Evolutionary conservation across 2,329 filamentous ascomycete genomes (phyloP).

Genomic region (Cordyceps fumosorosea): DNA sequence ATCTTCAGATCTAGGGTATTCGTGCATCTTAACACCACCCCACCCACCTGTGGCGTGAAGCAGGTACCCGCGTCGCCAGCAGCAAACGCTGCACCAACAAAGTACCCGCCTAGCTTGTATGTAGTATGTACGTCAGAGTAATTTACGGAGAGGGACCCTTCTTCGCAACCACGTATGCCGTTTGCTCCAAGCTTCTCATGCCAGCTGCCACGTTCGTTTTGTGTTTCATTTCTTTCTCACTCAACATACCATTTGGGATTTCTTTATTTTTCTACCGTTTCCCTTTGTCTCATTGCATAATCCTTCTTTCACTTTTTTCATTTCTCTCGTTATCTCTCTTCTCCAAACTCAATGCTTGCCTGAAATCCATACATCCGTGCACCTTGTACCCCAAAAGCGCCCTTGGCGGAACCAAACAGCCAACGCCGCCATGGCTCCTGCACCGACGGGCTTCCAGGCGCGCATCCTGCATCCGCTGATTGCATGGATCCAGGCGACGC

Average conservation of each 20-base stretch:
- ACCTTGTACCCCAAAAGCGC: neutral
- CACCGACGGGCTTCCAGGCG: slow-evolving; percentile 26
- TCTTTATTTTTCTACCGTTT: neutral
- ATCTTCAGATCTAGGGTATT: neutral
- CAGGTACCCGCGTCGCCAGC: neutral
- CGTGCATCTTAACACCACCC: neutral
- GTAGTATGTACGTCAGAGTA: neutral
- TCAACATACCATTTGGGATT: neutral
- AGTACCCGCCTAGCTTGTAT: neutral
- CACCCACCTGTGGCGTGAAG: neutral
- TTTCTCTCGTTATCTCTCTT: neutral
- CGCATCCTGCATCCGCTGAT: slow-evolving; percentile 29
- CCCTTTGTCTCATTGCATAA: neutral
- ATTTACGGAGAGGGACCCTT: neutral
- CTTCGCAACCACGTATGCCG: slow-evolving; percentile 7
- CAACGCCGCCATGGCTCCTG: slow-evolving; percentile 13
- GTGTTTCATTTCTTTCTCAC: neutral
- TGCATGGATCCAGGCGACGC: slow-evolving; percentile 31
- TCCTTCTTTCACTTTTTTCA: neutral
- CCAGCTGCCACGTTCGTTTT: slow-evolving; percentile 10
- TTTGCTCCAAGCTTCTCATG: slow-evolving; percentile 1
- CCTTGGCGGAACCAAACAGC: neutral
- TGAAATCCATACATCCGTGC: neutral
- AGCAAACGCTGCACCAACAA: neutral
- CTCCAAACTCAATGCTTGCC: neutral